Conservation (phyloP, 2,329 filamentous ascomycete species). For the Neoscytalidium dimidiatum region DNA sequence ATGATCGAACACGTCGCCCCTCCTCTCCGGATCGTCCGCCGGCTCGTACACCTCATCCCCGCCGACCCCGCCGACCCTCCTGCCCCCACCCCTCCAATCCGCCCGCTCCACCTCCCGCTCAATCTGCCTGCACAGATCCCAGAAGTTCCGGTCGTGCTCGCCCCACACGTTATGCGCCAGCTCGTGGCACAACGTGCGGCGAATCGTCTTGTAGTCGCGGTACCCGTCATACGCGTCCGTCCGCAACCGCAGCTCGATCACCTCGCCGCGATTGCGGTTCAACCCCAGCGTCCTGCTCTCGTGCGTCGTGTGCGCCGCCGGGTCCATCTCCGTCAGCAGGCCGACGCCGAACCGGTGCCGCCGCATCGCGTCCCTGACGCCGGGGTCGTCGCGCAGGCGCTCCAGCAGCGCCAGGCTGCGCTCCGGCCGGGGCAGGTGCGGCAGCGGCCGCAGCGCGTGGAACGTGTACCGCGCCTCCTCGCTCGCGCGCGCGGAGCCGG, state of each 20-base stretch:
- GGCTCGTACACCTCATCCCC: constrained; percentile 36
- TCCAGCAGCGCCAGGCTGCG: constrained; percentile 72
- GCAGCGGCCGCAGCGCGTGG: constrained; percentile 71
- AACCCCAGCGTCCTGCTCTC: constrained; percentile 82
- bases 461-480: constrained; percentile 79
- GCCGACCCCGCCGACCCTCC: constrained; percentile 27
- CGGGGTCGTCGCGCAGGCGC: constrained; percentile 77
- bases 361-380: constrained; percentile 81
- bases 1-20: constrained; percentile 36
- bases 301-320: constrained; percentile 76
- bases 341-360: constrained; percentile 83
- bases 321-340: constrained; percentile 94
- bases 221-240: constrained; percentile 96
- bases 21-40: constrained; percentile 20
- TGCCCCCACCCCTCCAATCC: constrained; percentile 75
- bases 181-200: constrained; percentile 92
- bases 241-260: constrained; percentile 86
- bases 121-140: constrained; percentile 84
- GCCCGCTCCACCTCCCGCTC: constrained; percentile 80
- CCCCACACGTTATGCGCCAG: constrained; percentile 88
- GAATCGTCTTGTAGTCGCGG: constrained; percentile 86
- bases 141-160: constrained; percentile 84
- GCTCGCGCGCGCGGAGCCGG: constrained; percentile 42
- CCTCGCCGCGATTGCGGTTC: constrained; percentile 84
- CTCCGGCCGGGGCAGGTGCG: constrained; percentile 74